Evolutionary conservation across 1,284 basidiomycete genomes (phyloP), one percentile per base, ranked within the genome.

Genomic region (Hypsizygus ulmarius): DNA sequence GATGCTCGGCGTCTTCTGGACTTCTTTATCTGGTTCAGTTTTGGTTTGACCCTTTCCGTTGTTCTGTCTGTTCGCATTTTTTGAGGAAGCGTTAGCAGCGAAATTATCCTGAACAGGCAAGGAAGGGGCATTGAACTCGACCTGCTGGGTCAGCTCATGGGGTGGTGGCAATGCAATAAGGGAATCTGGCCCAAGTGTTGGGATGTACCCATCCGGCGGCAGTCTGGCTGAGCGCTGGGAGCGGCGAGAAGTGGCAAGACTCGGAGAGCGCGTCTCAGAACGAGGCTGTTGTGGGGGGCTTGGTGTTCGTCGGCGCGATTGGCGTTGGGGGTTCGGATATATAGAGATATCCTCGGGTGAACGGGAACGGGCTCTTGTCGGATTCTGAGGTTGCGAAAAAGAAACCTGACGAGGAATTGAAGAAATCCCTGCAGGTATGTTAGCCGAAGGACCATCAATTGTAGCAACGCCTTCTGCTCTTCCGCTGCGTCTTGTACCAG

Each of bases 191-290:
- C 57, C 66, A 30, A 68, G 46, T 2, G 57, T 62, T 1, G 71
- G 71, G 39, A 73, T 69, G 41, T 63, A 71, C 9, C 63, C 65
- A 21, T 74, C 70, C 0, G 67, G 69, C 3, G 66, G 68, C 2
- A 64, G 52, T 3, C 33, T 61, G 64, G 3, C 21, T 7, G 60
- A 60, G 6, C 57, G 49, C 21, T 53, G 51, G 3, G 65, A 51
- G 15, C 29, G 44, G 37, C 35, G 53, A 9, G 52, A 54, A 28
- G 45, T 25, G 14, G 44, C 40, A 15, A 48, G 37, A 15, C 51
- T 49, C 11, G 55, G 39, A 4, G 57, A 47, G 15, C 30, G 36
- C 14, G 25, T 36, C 34, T 45, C 46, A 12, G 48, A 39, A 18
- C 38, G 39, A 37, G 19, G 43, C 15, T 34, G n/a, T 16, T 18